These are phyloP conservation scores for Cercospora sojina DNA, from an alignment of 2,329 filamentous ascomycete genomes.

Conservation along the genomic window DNA sequence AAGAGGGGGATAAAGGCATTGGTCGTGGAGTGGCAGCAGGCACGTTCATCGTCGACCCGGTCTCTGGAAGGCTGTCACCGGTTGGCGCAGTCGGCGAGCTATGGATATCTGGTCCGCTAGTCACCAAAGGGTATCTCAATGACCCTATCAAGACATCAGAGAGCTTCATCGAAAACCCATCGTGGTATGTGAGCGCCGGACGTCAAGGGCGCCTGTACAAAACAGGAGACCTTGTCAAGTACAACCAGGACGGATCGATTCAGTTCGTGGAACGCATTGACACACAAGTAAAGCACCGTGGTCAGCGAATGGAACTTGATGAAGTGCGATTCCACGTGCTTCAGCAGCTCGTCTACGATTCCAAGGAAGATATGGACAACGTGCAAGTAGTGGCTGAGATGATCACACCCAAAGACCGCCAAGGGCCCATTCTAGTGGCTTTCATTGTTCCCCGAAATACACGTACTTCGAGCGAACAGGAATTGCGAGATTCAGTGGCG, in stretches of 20 bases:
- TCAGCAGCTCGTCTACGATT: background rate
- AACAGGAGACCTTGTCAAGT: slow-evolving; percentile 2
- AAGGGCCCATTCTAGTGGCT: background rate
- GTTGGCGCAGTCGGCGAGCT: slow-evolving; percentile 51
- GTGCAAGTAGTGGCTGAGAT: slow-evolving; percentile 4
- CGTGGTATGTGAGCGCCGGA: background rate
- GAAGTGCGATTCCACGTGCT: slow-evolving; percentile 18
- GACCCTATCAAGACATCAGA: slow-evolving; percentile 37
- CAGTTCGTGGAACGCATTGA: slow-evolving; percentile 27
- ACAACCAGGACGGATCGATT: slow-evolving; percentile 23
- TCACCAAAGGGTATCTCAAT: slow-evolving; percentile 46
- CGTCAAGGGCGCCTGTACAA: background rate
- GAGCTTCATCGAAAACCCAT: background rate
- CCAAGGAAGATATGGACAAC: background rate
- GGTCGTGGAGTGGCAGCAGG: slow-evolving; percentile 2
- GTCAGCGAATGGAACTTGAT: slow-evolving; percentile 27
- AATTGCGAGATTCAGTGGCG: background rate
- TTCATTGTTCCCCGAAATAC: background rate
- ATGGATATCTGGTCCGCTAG: slow-evolving; percentile 45
- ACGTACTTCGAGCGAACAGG: background rate
- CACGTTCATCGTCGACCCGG: background rate
- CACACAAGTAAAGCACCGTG: slow-evolving; percentile 26
- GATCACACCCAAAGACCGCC: background rate
- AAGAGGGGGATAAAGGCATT: background rate
- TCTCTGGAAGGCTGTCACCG: slow-evolving; percentile 34